These are phyloP conservation scores for Cladosporium sp. DNA, from an alignment of 2,329 filamentous ascomycete genomes.

Conservation along the genomic window DNA sequence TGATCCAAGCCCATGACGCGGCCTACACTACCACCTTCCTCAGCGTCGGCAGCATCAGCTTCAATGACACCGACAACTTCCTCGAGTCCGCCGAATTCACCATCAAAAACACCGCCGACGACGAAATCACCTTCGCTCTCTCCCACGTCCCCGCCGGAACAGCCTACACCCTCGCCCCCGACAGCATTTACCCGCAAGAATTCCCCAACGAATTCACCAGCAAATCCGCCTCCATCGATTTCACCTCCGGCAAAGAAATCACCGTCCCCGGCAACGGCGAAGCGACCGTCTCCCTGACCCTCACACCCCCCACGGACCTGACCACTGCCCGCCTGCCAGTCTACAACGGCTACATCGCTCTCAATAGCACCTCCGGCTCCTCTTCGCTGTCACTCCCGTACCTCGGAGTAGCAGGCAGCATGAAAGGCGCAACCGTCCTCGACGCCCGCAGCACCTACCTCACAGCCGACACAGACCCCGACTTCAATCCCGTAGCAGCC, in stretches of 20 bases:
- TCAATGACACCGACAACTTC: conserved; percentile 62
- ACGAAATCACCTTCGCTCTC: conserved; percentile 50
- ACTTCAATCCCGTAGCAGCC: conserved; percentile 13
- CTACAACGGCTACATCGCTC: conserved; percentile 32
- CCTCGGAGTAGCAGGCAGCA: conserved; percentile 26
- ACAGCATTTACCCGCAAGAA: conserved; percentile 15
- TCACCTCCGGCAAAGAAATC: conserved; percentile 16
- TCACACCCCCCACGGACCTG: conserved; percentile 20
- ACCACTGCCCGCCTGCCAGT: conserved; percentile 27
- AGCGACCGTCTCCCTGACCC: conserved; percentile 21
- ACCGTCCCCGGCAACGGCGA: conserved; percentile 19
- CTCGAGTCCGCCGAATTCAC: conserved; percentile 48
- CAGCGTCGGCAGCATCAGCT: conserved; percentile 54
- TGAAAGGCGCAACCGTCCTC: conserved; percentile 24
- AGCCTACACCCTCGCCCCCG: conserved; percentile 46
- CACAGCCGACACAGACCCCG: conserved; percentile 14
- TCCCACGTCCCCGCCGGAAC: conserved; percentile 49
- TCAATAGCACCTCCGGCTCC: conserved; percentile 21
- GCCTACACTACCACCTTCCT: conserved; percentile 52
- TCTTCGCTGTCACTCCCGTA: conserved; percentile 30
- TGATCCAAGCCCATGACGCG: conserved; percentile 58
- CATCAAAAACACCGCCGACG: conserved; percentile 51
- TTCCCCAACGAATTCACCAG: conserved; percentile 22
- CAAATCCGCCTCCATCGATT: conserved; percentile 19
- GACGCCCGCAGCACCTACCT: conserved; percentile 23